Evolutionary conservation across 2,329 filamentous ascomycete species (phyloP).

Genomic region (Ilyonectria sp.): DNA sequence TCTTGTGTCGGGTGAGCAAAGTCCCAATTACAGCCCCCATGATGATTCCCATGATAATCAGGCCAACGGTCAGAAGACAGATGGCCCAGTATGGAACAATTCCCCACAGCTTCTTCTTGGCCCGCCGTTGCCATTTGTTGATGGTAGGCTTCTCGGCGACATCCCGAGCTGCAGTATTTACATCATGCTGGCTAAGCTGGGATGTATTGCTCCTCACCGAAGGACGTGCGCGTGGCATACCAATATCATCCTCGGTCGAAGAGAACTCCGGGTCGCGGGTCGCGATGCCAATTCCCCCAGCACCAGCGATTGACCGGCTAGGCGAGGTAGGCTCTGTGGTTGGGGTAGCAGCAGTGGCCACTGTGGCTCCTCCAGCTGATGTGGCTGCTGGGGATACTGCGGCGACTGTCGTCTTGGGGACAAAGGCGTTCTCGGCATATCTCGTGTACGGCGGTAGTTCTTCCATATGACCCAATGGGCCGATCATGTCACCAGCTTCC

Average conservation of each 20-base stretch:
- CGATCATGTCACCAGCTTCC: constrained; percentile 88
- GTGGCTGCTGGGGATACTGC: constrained; percentile 21
- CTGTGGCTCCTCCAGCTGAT: constrained; percentile 28
- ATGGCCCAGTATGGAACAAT: constrained; percentile 76
- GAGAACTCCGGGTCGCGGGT: constrained; percentile 75
- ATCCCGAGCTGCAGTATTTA: constrained; percentile 65
- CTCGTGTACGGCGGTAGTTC: constrained; percentile 92
- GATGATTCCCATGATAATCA: constrained; percentile 69
- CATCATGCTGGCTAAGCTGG: constrained; percentile 67
- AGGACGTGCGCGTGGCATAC: constrained; percentile 64
- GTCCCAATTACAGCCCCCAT: constrained; percentile 71
- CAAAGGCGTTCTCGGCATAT: constrained; percentile 83
- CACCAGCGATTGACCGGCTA: constrained; percentile 63
- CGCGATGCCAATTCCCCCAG: constrained; percentile 73
- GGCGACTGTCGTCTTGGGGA: constrained; percentile 40
- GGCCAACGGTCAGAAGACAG: constrained; percentile 62
- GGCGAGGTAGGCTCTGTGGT: constrained; percentile 31
- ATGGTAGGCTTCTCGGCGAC: constrained; percentile 64
- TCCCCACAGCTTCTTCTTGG: constrained; percentile 70
- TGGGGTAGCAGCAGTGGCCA: constrained; percentile 5
- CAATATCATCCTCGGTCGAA: constrained; percentile 68
- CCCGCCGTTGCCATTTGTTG: constrained; percentile 67
- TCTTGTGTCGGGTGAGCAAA: constrained; percentile 51
- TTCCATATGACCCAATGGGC: constrained; percentile 90
- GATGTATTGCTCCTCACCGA: constrained; percentile 66